Conservation (phyloP, 805 yeast genomes). For the Yamadazyma ubonensis region DNA sequence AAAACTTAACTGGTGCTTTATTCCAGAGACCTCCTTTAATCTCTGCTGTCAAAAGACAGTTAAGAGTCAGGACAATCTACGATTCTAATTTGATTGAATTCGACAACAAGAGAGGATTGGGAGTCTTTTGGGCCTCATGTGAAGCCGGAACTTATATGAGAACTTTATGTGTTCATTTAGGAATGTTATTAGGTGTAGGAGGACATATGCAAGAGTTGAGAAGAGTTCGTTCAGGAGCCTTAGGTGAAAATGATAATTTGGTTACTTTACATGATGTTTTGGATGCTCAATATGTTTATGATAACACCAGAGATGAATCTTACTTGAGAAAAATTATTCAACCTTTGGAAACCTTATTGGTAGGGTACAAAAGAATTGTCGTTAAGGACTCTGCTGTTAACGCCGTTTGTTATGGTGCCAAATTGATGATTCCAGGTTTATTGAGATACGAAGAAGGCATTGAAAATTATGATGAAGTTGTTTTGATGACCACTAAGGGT, state of each 20-base stretch:
- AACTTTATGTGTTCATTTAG: conserved; percentile 97
- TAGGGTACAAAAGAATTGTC: conserved; percentile 95
- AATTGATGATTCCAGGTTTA: conserved; percentile 97
- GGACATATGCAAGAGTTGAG: conserved; percentile 99
- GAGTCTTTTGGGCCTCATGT: conserved; percentile 99
- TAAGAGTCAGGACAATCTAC: conserved; percentile 96
- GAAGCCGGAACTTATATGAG: conserved; percentile 99
- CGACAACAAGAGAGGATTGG: conserved; percentile 93
- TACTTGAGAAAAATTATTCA: conserved; percentile 91
- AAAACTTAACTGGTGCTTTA: conserved; percentile 95
- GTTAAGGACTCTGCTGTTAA: conserved; percentile 93
- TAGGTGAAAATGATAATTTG: conserved; percentile 84
- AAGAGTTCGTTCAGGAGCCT: conserved; percentile 97
- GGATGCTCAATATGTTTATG: conserved; percentile 98
- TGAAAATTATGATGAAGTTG: conserved; percentile 96
- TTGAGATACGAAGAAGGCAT: conserved; percentile 97
- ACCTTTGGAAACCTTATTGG: conserved; percentile 89
- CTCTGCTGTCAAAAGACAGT: conserved; percentile 98
- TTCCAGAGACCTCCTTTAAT: conserved; percentile 99
- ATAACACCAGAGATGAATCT: conserved; percentile 94
- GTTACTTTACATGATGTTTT: conserved; percentile 96
- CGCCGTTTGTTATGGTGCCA: conserved; percentile 98
- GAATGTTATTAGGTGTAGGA: conserved; percentile 97
- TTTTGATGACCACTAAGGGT: conserved; percentile 97
- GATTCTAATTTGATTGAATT: conserved; percentile 95